Base-by-base conservation (phyloP, 2,329 filamentous ascomycete genomes). In the Cladophialophora yegresii region DNA sequence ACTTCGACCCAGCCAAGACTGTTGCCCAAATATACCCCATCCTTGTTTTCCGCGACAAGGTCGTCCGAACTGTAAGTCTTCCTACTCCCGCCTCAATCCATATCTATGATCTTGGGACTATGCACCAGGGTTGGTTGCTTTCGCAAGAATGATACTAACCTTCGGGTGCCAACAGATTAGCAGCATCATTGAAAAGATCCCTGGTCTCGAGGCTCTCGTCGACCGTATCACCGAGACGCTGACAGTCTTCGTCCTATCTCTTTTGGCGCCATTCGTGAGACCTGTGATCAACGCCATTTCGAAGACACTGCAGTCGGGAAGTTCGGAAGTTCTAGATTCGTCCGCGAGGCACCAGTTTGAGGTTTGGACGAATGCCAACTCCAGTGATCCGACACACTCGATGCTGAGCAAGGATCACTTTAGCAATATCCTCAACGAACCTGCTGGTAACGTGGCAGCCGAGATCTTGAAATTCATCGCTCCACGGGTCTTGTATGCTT, bases 201-300 rank as follows among this genome's bases (percentile, higher is more conserved):
- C 95, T 0, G 93, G 93, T 0, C 77, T 99, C 3, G 92, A 96
- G 77, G 80, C 88, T 66, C 81, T 97, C n/a, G 87, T 98, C 23
- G 93, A 98, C 69, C 93, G 92, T 72, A 96, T 99, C 72, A 91
- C 90, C 62, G 95, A 99, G 79, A 93, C 90, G 1, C 82, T 99
- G 47, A 96, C 93, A 0, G 84, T 96, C 6, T 98, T 98, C 75
- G 86, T 99, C 57, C 84, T 99, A 67, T 93, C 92, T 5, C 84
- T 99, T 1, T 83, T 99, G 20, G 91, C 95, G 0, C 95, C 95
- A 0, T 98, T 96, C 76, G 85, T 99, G 67, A 87, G 92, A 62
- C 95, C 95, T 10, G 89, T 99, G 74, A 97, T 99, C 76, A 89
- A 89, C 58, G 86, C 90, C 59, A 92, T 93, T 4, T 93, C 92